Conservation (phyloP, 2,329 filamentous ascomycete species). For the Aspergillus ustus region DNA sequence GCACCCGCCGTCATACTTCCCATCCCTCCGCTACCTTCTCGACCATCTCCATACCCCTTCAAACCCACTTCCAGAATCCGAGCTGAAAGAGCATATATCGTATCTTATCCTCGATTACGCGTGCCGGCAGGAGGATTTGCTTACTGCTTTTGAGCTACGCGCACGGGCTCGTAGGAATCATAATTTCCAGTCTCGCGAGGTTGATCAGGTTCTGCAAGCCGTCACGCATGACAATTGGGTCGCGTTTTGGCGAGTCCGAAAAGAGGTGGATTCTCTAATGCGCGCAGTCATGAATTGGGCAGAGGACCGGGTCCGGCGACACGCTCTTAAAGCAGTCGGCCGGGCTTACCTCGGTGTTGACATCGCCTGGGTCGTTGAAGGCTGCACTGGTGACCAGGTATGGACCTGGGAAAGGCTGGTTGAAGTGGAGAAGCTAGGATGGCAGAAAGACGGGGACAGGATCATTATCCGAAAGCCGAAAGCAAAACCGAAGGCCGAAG, state of each 20-base stretch:
- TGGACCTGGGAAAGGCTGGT: slow-evolving; percentile 73
- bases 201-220: slow-evolving; percentile 71
- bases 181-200: slow-evolving; percentile 66
- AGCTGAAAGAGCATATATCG: slow-evolving; percentile 76
- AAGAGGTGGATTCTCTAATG: slow-evolving; percentile 78
- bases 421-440: slow-evolving; percentile 75
- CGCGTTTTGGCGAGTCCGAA: slow-evolving; percentile 72
- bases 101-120: slow-evolving; percentile 88
- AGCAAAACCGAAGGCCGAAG: slow-evolving; percentile 35
- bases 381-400: slow-evolving; percentile 45
- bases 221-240: slow-evolving; percentile 84
- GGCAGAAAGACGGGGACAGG: slow-evolving; percentile 74
- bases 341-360: slow-evolving; percentile 78
- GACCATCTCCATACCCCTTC: slow-evolving; percentile 67
- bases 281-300: slow-evolving; percentile 81
- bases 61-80: slow-evolving; percentile 70
- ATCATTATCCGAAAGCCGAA: slow-evolving; percentile 73
- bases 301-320: slow-evolving; percentile 71
- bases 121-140: slow-evolving; percentile 77
- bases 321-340: slow-evolving; percentile 85
- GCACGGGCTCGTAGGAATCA: slow-evolving; percentile 55
- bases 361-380: slow-evolving; percentile 70
- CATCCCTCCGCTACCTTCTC: slow-evolving; percentile 80
- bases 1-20: slow-evolving; percentile 87
- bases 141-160: slow-evolving; percentile 72